Conservation (phyloP, 495 filamentous ascomycete species). For the Xylaria palmicola region DNA sequence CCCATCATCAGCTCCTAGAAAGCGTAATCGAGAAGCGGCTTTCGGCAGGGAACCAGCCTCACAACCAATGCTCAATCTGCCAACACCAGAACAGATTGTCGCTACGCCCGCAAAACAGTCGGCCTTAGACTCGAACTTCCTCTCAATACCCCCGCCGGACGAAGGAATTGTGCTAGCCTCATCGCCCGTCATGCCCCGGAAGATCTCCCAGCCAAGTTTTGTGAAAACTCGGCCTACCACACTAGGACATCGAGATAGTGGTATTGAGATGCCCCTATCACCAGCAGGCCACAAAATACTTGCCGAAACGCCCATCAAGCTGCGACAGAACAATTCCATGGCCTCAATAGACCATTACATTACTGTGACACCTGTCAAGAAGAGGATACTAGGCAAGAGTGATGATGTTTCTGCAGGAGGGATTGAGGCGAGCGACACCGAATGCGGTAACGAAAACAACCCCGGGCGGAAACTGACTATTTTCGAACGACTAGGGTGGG, state of each 20-base stretch:
- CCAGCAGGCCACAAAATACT: conserved; percentile 32
- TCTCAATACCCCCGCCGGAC: conserved; percentile 19
- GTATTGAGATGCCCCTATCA: conserved; percentile 43
- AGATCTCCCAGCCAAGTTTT: conserved; percentile 46
- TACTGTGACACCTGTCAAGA: conserved; percentile 25
- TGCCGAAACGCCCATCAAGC: conserved; percentile 40
- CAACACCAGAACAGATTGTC: conserved; percentile 18
- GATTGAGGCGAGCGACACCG: conserved; percentile 18
- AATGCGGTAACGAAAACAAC: conserved; percentile 9
- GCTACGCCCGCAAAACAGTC: conserved; percentile 31
- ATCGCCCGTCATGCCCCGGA: conserved; percentile 47
- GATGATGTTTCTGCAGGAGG: conserved; percentile 18
- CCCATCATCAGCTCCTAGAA: conserved; percentile 40
- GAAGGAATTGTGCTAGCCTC: conserved; percentile 30
- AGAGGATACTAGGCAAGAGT: conserved; percentile 46
- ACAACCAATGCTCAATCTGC: conserved; percentile 7
- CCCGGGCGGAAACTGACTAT: conserved; percentile 49
- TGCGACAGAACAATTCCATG: conserved; percentile 12
- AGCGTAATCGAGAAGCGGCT: conserved; percentile 23
- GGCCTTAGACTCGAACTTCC: conserved; percentile 14
- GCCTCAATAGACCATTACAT: conserved; percentile 16
- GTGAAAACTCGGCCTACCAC: conserved; percentile 16
- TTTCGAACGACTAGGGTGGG: conserved; percentile 75
- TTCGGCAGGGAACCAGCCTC: conserved; percentile 18
- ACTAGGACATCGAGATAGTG: conserved; percentile 19